phyloP scores from a whole-genome alignment of 2,329 filamentous ascomycete species.

The Trichophyton mentagrophytes region DNA sequence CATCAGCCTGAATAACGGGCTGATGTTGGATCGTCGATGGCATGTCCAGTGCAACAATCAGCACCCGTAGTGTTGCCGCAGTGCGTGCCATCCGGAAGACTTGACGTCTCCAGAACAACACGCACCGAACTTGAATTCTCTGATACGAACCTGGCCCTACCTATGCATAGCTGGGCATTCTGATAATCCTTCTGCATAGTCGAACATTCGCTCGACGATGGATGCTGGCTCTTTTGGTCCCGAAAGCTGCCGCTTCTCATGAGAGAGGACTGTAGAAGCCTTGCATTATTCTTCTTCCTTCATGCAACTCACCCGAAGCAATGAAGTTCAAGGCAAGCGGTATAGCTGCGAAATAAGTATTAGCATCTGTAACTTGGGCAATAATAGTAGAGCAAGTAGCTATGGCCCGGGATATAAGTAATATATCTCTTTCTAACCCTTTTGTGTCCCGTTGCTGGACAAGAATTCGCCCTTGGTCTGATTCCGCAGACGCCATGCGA shows the following conservation, averaged over 20 bases:
- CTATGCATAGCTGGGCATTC: constrained; percentile 10
- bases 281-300: constrained; percentile 24
- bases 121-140: constrained; percentile 16
- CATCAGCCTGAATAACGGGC: constrained; percentile 14
- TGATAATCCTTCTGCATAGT: not conserved
- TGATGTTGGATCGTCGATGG: constrained; percentile 41
- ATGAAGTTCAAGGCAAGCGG: constrained; percentile 81
- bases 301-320: constrained; percentile 66
- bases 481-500: constrained; percentile 45
- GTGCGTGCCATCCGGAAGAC: constrained; percentile 10
- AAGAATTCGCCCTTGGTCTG: constrained; percentile 61
- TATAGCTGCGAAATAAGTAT: constrained; percentile 42
- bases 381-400: not conserved
- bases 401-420: not conserved
- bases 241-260: constrained; percentile 48
- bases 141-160: constrained; percentile 16
- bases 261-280: constrained; percentile 13
- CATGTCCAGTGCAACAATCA: constrained; percentile 36
- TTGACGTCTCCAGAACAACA: constrained; percentile 9
- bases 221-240: not conserved
- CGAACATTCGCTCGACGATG: not conserved
- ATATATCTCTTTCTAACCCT: constrained; percentile 46
- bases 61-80: constrained; percentile 73
- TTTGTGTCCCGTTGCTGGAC: constrained; percentile 67
- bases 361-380: not conserved